Evolutionary conservation across 2,329 filamentous ascomycete species (phyloP), one percentile per base, ranked within the genome.

Genomic region (Alternaria brassicicola): DNA sequence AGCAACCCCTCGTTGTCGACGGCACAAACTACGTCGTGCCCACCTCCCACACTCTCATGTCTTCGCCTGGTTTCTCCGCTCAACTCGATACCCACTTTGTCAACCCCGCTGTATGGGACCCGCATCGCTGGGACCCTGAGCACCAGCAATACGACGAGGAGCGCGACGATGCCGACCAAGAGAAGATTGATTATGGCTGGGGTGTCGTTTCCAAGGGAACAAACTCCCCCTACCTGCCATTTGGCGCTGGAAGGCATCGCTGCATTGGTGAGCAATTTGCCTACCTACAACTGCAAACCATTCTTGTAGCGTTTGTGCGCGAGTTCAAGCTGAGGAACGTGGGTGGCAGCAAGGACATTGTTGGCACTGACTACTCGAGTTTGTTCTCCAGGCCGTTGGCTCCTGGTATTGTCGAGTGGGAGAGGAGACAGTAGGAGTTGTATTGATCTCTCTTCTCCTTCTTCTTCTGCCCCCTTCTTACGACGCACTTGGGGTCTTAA

Each of bases 191-290:
- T 76, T 97, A 97, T 76, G 94, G 94, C 31, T 97, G 96, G 78
- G 94, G 94, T 61, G 83, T 96, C 49, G 90, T 97, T 66, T 93
- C 88, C 84, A 97, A 97, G 83, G 94, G 94, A 55, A 89, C 92
- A 13, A 87, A 87, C 59, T 96, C 91, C 51, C 93, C 94, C 0
- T 98, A 97, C 77, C 86, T 98, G 46, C 94, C 94, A 2, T 98
- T 98, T 74, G 94, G 94, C 57, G 94, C 93, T 28, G 94, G 94
- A 39, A 85, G 94, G 67, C 94, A 98, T 80, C 85, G 94, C 66
- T 98, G 94, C 80, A 97, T 98, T 73, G 94, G 94, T 65, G 94
- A 98, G 83, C 92, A 97, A 73, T 98, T 97, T 77, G 94, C 94
- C 67, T 96, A 96, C 76, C 84, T 96, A 57, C 94, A 98, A 80